phyloP scores from a whole-genome alignment of 1,284 basidiomycete species.

The Neolentinus lepideus region DNA sequence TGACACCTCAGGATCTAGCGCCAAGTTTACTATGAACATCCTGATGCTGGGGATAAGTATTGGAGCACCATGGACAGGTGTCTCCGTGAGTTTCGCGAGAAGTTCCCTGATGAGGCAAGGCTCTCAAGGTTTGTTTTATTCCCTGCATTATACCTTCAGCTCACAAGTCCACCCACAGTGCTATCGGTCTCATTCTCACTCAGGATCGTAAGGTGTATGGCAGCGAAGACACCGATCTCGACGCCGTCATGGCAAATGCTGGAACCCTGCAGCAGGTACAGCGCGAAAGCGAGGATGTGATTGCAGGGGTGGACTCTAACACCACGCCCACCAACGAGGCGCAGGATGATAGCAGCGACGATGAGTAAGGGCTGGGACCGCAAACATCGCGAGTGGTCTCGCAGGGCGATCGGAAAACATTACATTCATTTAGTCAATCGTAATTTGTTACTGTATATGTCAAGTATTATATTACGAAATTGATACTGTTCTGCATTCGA shows the following conservation, averaged over 20 bases:
- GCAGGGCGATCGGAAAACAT: neutral
- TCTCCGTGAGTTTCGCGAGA: neutral
- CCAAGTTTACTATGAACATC: neutral
- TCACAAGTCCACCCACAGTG: neutral
- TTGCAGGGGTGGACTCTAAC: neutral
- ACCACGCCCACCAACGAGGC: neutral
- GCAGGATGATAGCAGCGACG: neutral
- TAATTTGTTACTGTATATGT: neutral
- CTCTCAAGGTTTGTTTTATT: neutral
- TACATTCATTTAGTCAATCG: neutral
- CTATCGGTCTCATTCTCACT: neutral
- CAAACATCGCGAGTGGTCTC: neutral
- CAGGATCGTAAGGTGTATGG: neutral
- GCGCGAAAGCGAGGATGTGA: neutral
- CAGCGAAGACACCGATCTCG: neutral
- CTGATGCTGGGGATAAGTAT: neutral
- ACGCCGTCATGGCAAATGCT: neutral
- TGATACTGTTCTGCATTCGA: neutral
- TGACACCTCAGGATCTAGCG: neutral
- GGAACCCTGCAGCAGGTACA: neutral
- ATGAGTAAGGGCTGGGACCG: neutral
- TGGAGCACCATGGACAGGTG: neutral
- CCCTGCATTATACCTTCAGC: neutral
- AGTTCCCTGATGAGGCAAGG: neutral
- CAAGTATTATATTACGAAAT: neutral